Percentiles rank a stretch among this genome's conserved stretches.
These are phyloP conservation scores for Cercospora sesami DNA, from an alignment of 2,329 filamentous ascomycete species.

Conservation along the genomic window DNA sequence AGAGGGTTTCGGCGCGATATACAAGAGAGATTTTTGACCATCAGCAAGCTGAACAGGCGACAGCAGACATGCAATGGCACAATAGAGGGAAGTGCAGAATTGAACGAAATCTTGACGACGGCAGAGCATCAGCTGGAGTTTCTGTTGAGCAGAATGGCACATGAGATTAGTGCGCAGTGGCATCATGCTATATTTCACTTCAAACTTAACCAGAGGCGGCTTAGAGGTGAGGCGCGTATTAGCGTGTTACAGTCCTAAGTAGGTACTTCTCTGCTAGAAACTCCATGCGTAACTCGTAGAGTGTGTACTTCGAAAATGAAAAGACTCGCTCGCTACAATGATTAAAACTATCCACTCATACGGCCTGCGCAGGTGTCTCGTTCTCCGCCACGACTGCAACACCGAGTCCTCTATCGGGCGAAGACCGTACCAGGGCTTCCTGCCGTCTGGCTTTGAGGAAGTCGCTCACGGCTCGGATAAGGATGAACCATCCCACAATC, in stretches of 20 bases:
- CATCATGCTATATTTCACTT: too few relatives aligned
- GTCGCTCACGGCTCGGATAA: conserved; percentile 90
- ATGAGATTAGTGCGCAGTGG: background rate
- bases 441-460: conserved; percentile 85
- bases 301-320: background rate
- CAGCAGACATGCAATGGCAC: background rate
- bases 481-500: conserved; percentile 97
- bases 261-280: background rate
- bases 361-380: conserved; percentile 69
- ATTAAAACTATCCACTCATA: conserved; percentile 34
- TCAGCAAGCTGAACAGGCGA: background rate
- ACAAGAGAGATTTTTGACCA: background rate
- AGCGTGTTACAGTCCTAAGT: background rate
- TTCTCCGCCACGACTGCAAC: conserved; percentile 84
- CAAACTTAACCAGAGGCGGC: background rate
- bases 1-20: background rate
- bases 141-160: background rate
- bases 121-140: background rate
- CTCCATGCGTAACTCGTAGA: conserved; percentile 11
- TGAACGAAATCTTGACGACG: background rate
- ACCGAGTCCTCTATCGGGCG: conserved; percentile 81
- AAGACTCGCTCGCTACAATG: conserved; percentile 1
- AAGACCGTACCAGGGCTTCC: conserved; percentile 89
- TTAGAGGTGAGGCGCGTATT: background rate
- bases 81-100: background rate